Percentiles rank a stretch among this genome's conserved stretches.
Evolutionary conservation across 1,284 basidiomycete genomes (phyloP).

Genomic region (Cutaneotrichosporon cavernicola): DNA sequence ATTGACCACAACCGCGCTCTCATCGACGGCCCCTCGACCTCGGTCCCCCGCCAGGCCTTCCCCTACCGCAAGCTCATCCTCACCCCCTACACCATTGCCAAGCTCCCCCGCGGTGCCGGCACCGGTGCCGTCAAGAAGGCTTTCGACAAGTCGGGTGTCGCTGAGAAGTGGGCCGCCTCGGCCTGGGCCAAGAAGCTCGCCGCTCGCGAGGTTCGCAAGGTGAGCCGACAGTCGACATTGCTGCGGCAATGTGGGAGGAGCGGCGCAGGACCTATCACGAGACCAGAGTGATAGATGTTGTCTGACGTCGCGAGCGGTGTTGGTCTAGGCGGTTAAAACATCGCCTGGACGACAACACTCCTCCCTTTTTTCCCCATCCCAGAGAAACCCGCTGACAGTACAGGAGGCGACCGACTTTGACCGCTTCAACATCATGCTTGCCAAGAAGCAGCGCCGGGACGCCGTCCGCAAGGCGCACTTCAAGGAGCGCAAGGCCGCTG

Average conservation of each 20-base stretch:
- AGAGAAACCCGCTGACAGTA: constrained; percentile 6
- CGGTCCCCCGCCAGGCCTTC: constrained; percentile 87
- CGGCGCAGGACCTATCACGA: not conserved
- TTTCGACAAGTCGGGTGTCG: constrained; percentile 64
- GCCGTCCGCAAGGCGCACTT: constrained; percentile 54
- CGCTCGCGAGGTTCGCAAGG: constrained; percentile 72
- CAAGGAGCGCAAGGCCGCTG: constrained; percentile 56
- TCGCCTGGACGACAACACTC: not conserved
- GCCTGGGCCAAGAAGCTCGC: constrained; percentile 89
- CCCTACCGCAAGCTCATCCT: constrained; percentile 90
- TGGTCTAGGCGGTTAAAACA: not conserved
- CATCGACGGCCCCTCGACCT: constrained; percentile 88
- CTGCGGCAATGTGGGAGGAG: not conserved
- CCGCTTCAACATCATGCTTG: constrained; percentile 64
- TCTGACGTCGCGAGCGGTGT: not conserved
- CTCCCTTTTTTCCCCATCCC: not conserved
- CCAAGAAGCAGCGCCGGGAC: constrained; percentile 59
- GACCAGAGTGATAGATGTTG: not conserved
- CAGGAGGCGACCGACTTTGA: constrained; percentile 80
- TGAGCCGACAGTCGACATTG: constrained; percentile 25
- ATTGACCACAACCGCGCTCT: constrained; percentile 99
- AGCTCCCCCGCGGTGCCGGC: constrained; percentile 84
- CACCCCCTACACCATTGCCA: constrained; percentile 79
- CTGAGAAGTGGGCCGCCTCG: constrained; percentile 68
- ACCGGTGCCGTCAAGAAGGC: constrained; percentile 80